These are phyloP conservation scores for Globisporangium uncinulatum DNA, from an alignment of 352 stramenopile genomes.

Conservation along the genomic window DNA sequence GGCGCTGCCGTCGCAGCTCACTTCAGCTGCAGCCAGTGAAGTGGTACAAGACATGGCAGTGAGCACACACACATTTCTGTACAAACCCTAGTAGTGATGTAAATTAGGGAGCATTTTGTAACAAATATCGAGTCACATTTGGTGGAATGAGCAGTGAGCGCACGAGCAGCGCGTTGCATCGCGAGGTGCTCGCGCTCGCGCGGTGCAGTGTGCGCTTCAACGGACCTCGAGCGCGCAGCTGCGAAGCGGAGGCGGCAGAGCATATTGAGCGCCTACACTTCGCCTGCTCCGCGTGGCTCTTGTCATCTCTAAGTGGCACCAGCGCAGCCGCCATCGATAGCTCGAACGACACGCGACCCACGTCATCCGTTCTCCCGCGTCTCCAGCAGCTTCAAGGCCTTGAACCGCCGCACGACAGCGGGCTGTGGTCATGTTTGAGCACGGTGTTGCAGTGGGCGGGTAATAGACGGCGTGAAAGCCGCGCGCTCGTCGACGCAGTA, in stretches of 20 bases:
- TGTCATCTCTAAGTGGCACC: not conserved
- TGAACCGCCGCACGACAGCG: not conserved
- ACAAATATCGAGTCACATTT: too few relatives aligned
- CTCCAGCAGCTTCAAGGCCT: not conserved
- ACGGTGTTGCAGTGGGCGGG: not conserved
- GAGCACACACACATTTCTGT: not conserved
- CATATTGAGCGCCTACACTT: not conserved
- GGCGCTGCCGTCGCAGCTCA: slow-evolving; percentile 7
- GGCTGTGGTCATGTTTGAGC: slow-evolving; percentile 1
- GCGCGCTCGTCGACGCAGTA: slow-evolving; percentile 3
- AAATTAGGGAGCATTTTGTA: too few relatives aligned
- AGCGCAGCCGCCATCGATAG: not conserved
- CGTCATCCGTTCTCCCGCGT: not conserved
- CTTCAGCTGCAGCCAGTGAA: not conserved
- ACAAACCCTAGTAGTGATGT: too few relatives aligned
- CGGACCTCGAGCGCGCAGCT: not conserved
- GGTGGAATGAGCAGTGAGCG: not conserved
- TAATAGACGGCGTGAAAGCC: not conserved
- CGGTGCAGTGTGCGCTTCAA: not conserved
- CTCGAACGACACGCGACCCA: too few relatives aligned
- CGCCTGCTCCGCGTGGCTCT: slow-evolving; percentile 2
- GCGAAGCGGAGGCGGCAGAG: not conserved
- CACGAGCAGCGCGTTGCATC: not conserved
- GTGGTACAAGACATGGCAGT: not conserved
- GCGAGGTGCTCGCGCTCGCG: slow-evolving; percentile 1